A percentile compares a stretch with the other conserved stretches of the same genome.
These are phyloP conservation scores for Collybiopsis confluens DNA, from an alignment of 768 basidiomycete species.

Conservation along the genomic window DNA sequence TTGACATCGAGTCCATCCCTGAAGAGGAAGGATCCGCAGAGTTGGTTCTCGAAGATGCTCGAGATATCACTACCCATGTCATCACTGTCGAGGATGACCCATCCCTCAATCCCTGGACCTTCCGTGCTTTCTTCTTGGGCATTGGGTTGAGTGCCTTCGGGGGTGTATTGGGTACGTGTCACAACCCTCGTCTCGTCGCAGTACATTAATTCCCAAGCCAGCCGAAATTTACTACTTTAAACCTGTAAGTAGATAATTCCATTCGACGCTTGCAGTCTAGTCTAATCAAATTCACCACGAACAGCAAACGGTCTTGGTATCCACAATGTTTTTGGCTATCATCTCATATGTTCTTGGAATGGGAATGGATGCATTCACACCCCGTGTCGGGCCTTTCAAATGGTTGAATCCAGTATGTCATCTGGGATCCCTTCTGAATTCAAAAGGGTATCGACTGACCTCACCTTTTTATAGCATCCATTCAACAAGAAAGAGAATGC, in stretches of 20 bases:
- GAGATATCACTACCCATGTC: slow-evolving; percentile 32
- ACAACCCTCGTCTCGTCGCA: slow-evolving; percentile 24
- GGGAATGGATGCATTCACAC: slow-evolving; percentile 41
- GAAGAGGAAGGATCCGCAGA: slow-evolving; percentile 21
- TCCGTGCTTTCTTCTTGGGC: slow-evolving; percentile 41
- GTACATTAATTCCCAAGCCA: too few species aligned
- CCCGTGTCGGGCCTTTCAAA: slow-evolving; percentile 38
- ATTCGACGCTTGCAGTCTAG: background rate
- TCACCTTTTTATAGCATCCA: too few species aligned
- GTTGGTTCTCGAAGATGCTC: background rate
- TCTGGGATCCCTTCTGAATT: background rate
- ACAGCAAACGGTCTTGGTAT: slow-evolving; percentile 49
- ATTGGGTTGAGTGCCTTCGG: slow-evolving; percentile 43
- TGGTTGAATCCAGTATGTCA: slow-evolving; percentile 49
- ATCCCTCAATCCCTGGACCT: slow-evolving; percentile 33
- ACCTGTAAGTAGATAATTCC: background rate
- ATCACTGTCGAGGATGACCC: slow-evolving; percentile 38
- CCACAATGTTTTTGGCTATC: slow-evolving; percentile 50
- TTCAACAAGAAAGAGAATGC: slow-evolving; percentile 48
- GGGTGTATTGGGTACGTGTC: slow-evolving; percentile 28
- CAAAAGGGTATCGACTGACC: slow-evolving; percentile 3
- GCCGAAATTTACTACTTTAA: slow-evolving; percentile 2
- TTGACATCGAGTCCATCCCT: slow-evolving; percentile 16
- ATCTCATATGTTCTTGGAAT: slow-evolving; percentile 48
- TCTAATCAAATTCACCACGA: background rate